Evolutionary conservation across 176 grass and related monocot species (phyloP).

Genomic region (Poa pratensis): DNA sequence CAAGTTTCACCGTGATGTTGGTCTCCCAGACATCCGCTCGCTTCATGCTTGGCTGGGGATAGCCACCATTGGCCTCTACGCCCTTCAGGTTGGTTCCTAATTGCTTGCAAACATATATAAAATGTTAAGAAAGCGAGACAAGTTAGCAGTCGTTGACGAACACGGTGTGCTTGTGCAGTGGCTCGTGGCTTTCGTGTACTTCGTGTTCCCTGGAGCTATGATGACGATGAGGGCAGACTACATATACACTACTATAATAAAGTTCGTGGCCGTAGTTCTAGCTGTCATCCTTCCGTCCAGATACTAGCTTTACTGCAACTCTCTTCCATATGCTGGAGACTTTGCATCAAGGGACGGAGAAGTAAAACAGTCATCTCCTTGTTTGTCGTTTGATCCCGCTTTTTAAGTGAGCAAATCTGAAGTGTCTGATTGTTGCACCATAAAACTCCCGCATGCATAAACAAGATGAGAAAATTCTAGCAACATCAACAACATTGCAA

Average conservation of each 20-base stretch:
- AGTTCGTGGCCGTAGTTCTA: conserved; percentile 33
- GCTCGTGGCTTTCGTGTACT: conserved; percentile 55
- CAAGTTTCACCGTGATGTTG: conserved; percentile 41
- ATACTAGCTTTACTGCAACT: conserved; percentile 31
- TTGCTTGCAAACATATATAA: neutral
- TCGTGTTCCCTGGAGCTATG: conserved; percentile 44
- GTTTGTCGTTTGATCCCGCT: neutral
- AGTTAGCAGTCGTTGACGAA: neutral
- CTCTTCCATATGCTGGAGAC: neutral
- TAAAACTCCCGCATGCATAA: neutral
- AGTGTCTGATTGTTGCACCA: neutral
- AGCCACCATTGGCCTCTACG: conserved; percentile 52
- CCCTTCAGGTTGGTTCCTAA: conserved; percentile 39
- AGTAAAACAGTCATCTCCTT: neutral
- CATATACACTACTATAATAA: too few species aligned
- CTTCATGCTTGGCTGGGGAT: conserved; percentile 66
- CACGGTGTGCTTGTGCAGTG: conserved; percentile 32
- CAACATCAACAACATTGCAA: neutral
- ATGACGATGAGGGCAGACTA: conserved; percentile 62
- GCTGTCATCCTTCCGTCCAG: conserved; percentile 49
- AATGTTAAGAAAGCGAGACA: neutral
- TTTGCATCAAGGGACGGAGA: neutral
- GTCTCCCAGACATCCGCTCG: conserved; percentile 26
- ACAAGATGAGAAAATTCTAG: neutral
- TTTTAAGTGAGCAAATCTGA: neutral